Base-by-base conservation (phyloP, 306 rosid genomes). In the Potentilla sterilis region DNA sequence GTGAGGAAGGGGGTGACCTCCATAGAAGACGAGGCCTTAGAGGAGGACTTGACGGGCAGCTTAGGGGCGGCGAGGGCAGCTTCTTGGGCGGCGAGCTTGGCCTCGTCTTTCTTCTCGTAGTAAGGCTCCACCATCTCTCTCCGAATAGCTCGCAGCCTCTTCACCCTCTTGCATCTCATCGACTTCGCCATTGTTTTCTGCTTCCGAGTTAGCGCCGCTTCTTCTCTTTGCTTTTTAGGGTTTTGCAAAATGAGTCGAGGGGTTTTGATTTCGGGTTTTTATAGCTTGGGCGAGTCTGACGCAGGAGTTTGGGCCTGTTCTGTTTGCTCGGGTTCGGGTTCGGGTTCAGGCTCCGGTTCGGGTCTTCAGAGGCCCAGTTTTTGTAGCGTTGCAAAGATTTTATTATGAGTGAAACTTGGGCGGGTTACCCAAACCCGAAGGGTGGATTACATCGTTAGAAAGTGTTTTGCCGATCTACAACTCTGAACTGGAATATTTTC, bases 11-110 rank as follows among this genome's bases (percentile, higher is more conserved):
- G 16, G 21, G 81, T n/a, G 70, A 79, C n/a, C 41, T 91, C 97
- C 97, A 89, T 91, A 41, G 89, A 64, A 48, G 85, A 67, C 8
- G 70, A 2, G 61, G 76, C 35, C 28, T 65, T 78, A 5, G 85
- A 38, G 8, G 88, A 72, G 5, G 71, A 64, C 1, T 82, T 78
- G 37, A 87, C 96, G 2, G 80, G 83, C 4, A 95, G 89, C 93
- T 92, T 95, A 59, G 99, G 98, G 44, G 98, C 98, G 9, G 90
- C 93, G 75, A 95, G 96, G 75, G 99, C 97, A 66, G 98, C 97
- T 79, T 90, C 91, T 65, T 82, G 93, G 16, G 88, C 97, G 8
- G 99, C 97, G 4, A 90, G 84, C 88, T 92, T 96, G 12, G 99
- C 99, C 3, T 76, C 87, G 47, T 92, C 99, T 84, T 96, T 96